Evolutionary conservation across 2,329 filamentous ascomycete species (phyloP), one percentile per base, ranked within the genome.

Genomic region (Cercospora brassicicola): DNA sequence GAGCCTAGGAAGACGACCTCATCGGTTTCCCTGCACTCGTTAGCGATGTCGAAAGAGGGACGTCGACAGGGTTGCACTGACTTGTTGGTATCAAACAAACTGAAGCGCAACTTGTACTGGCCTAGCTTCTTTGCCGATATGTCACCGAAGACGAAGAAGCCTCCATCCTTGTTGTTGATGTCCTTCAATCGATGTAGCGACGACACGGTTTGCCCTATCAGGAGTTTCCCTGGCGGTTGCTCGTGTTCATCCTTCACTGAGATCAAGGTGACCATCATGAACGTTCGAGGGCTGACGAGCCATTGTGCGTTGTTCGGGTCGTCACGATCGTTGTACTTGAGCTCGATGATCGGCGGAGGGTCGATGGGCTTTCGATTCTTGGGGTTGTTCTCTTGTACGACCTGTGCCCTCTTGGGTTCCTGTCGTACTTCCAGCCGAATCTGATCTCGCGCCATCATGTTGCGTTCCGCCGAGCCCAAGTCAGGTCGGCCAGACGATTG

Each of bases 61-160:
- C 8, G 23, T n/a, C 13, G 23, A 11, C 20, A 20, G n/a, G 9
- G 42, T 2, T n/a, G 13, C 26, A 78, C 84, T 73, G 78, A 87
- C 84, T 86, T 87, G 73, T 82, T 84, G 81, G 92, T 87, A 78
- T 94, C 91, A 78, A 90, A 94, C 13, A 96, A 84, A 59, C 87
- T 90, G 77, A 97, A 96, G 65, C 89, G 86, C 45, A 97, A 84
- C 39, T 89, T 85, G 76, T 89, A 94, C 20, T 83, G 84, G 31
- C 93, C 93, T 74, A 91, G 87, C 26, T 88, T 83, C 76, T 90
- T 90, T 68, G 94, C 88, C 0, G 92, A 95, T 23, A 97, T 83
- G 78, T 97, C 93, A 4, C 91, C 91, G 79, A 96, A 96, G n/a
- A 96, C 90, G 76, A 96, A 96, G 81, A 93, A 96, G 0, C 90